A percentile compares a stretch with the other conserved stretches of the same genome.
These are phyloP conservation scores for Sarocladium brachiariae DNA, from an alignment of 2,329 filamentous ascomycete genomes.

Conservation along the genomic window DNA sequence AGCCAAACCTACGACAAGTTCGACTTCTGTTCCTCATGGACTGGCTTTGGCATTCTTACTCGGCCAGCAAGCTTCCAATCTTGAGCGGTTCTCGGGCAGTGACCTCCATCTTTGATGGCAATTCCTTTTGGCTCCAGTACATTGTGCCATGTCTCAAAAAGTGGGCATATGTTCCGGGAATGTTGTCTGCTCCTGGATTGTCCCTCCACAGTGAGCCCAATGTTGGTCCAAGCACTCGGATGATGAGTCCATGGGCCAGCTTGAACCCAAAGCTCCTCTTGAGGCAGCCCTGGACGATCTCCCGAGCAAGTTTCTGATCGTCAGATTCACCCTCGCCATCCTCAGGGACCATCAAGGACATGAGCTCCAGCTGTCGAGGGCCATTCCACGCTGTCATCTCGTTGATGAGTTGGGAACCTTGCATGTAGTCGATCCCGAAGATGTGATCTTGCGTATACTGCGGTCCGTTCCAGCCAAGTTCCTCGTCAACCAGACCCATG, in stretches of 20 bases:
- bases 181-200: slow-evolving; percentile 39
- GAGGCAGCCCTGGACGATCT: slow-evolving; percentile 46
- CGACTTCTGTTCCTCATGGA: too few relatives aligned
- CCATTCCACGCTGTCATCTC: slow-evolving; percentile 45
- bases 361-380: slow-evolving; percentile 38
- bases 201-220: slow-evolving; percentile 47
- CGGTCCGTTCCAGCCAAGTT: slow-evolving; percentile 47
- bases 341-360: slow-evolving; percentile 30
- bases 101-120: slow-evolving; percentile 30
- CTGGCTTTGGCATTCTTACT: neutral
- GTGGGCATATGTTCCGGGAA: slow-evolving; percentile 44
- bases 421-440: slow-evolving; percentile 43
- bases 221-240: slow-evolving; percentile 41
- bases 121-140: slow-evolving; percentile 36
- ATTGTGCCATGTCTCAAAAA: slow-evolving; percentile 45
- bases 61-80: slow-evolving; percentile 22
- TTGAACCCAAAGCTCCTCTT: slow-evolving; percentile 46
- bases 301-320: slow-evolving; percentile 40
- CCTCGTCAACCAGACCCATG: slow-evolving; percentile 43
- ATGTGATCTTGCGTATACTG: slow-evolving; percentile 40
- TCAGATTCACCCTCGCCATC: slow-evolving; percentile 25
- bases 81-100: slow-evolving; percentile 30
- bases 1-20: too few relatives aligned
- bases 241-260: slow-evolving; percentile 46
- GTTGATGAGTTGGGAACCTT: slow-evolving; percentile 45